These are phyloP conservation scores for Volvariella volvacea DNA, from an alignment of 1,284 basidiomycete genomes.

Conservation along the genomic window DNA sequence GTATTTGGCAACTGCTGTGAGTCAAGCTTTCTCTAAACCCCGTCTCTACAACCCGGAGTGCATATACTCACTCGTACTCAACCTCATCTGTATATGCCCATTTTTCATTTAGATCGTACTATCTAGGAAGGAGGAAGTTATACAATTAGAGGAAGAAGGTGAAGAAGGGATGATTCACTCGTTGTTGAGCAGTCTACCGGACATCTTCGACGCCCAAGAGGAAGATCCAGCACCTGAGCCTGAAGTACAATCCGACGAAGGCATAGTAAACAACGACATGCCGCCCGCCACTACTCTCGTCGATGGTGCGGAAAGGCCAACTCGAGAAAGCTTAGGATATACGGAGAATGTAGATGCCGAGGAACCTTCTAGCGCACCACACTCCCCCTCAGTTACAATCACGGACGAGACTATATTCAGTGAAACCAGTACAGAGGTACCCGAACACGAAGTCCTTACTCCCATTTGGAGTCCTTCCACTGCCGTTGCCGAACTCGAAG, in stretches of 20 bases:
- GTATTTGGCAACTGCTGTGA: conserved; percentile 77
- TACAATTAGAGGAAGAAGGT: conserved; percentile 48
- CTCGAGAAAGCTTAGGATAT: no score
- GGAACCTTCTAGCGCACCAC: no score
- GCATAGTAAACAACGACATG: neutral
- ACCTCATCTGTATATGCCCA: conserved; percentile 1
- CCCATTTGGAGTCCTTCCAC: no score
- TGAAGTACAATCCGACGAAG: neutral
- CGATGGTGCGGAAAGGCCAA: no score
- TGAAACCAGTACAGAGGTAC: no score
- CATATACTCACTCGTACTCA: no score
- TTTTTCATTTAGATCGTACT: conserved; percentile 47
- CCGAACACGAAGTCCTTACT: no score
- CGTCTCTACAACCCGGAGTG: no score
- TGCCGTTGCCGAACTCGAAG: no score
- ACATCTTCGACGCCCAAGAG: conserved; percentile 43
- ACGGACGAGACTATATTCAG: no score
- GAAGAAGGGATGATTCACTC: conserved; percentile 87
- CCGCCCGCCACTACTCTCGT: neutral
- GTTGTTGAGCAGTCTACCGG: conserved; percentile 65
- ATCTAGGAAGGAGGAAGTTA: conserved; percentile 52
- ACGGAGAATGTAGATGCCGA: neutral
- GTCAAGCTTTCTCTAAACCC: conserved; percentile 20
- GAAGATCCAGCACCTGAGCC: conserved; percentile 7
- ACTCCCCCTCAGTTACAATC: no score